Base-by-base conservation (phyloP, 164 flowering plant species). In the Magnolia officinalis region DNA sequence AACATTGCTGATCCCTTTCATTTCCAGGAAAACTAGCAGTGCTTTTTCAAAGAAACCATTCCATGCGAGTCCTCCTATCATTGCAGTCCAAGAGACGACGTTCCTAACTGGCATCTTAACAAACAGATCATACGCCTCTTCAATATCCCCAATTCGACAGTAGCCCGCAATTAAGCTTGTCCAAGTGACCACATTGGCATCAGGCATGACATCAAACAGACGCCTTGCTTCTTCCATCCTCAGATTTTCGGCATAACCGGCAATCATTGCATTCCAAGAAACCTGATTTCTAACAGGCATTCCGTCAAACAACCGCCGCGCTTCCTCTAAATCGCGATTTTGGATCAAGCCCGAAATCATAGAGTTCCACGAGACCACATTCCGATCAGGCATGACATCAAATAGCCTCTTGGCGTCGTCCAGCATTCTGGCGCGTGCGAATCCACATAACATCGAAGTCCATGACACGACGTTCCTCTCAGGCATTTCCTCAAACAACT, bases 71-170 rank as follows among this genome's bases (percentile, higher is more conserved):
- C 97, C 93, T 21, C 89, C 81, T 51, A 90, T 87, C 90, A 90
- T 92, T 20, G 91, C 94, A 0, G 93, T 92, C 90, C 91, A 90
- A 63, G 92, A 89, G 37, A 92, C 88, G 24, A 85, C 73, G 82
- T 88, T 89, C 82, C 82, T 85, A 50, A 77, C 81, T 0, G 93
- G 93, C 90, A 88, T 87, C 64, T 64, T 78, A 51, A 45, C 50
- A 79, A 91, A 91, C 68, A 90, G 70, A 9, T 49, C 52, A 82
- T 83, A 85, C 6, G 82, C 96, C 58, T 83, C 88, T 19, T 82
- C 76, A 19, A 91, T 84, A 29, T 86, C 74, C 26, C 92, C 90
- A 23, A 29, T 70, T 74, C 90, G 85, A 79, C 89, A 83, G 80
- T 89, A 90, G 65, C 96, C 91, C 0, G 85, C 55, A 24, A 90